Base-by-base conservation (phyloP, 805 yeast genomes). In the Debaryomyces maramus region DNA sequence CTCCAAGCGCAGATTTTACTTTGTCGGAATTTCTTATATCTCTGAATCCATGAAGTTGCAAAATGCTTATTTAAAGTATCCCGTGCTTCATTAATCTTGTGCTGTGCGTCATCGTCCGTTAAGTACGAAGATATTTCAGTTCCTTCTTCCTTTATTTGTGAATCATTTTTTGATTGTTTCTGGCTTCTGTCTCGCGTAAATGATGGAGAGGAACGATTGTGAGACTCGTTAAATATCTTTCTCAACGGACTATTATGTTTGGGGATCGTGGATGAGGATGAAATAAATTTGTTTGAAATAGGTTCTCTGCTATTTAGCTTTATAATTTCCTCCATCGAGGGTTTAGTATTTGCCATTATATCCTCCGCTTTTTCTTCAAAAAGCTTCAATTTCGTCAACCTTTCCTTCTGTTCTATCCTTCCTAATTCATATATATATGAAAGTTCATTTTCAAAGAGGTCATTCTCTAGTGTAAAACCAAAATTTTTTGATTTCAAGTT, bases 401-500 rank as follows among this genome's bases (percentile, higher is more conserved):
- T 70, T 37, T 70, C 65, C 47, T 67, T 71, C 55, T 88, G 95
- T 49, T 83, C 91, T n/a, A 70, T 43, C 15, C 63, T 36, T 1
- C 95, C 95, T 8, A 84, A 69, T 49, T 83, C 82, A 52, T 75
- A 81, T 19, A 83, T 77, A 52, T 78, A 67, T 16, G 78, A 75
- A 34, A 90, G 63, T 50, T 87, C 82, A 6, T 81, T 70, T 60
- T 91, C 98, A 58, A 90, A 89, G 6, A 95, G 91, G 60, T 91
- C 97, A 58, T 87, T 95, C 40, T 87, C 96, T 46, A 89, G 70
- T 17, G 83, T 72, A 27, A 89, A 63, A 4, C 83, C 68, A 46
- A 87, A 70, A 29, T 77, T 67, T 5, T 68, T 68, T 0, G 95
- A 69, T 30, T 65, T 73, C 26, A 89, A 48, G 16, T 75, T 72